Percentiles rank a stretch among this genome's conserved stretches.
These are phyloP conservation scores for Suillus spraguei DNA, from an alignment of 768 basidiomycete species.

Conservation along the genomic window DNA sequence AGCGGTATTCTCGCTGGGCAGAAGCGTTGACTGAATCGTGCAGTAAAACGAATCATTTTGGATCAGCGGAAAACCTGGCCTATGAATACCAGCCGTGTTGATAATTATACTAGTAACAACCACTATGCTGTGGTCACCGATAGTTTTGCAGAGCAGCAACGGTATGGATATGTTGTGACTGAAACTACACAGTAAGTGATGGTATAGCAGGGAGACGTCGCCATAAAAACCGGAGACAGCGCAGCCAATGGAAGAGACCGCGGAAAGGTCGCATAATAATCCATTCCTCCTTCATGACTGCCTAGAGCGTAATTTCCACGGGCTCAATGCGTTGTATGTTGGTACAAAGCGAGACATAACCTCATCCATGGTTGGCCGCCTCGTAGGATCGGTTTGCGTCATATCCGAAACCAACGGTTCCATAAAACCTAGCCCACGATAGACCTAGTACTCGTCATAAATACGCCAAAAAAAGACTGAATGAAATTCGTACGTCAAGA, in stretches of 20 bases:
- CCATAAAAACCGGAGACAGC: slow-evolving; percentile 3
- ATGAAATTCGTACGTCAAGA: neutral
- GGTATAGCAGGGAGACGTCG: neutral
- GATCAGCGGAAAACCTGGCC: neutral
- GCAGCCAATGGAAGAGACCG: neutral
- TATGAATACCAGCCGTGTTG: neutral
- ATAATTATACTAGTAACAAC: neutral
- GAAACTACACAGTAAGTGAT: neutral
- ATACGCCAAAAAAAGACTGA: neutral
- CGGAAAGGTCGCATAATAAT: neutral
- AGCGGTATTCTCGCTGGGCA: too few species aligned
- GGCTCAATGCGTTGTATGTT: neutral
- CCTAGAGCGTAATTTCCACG: slow-evolving; percentile 17
- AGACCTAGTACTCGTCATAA: neutral
- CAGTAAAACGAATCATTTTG: neutral
- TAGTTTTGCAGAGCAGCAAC: neutral
- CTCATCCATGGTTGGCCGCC: slow-evolving; percentile 21
- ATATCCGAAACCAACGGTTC: slow-evolving; percentile 27
- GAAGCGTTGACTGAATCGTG: neutral
- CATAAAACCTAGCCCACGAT: slow-evolving; percentile 33
- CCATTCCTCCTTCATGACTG: slow-evolving; percentile 12
- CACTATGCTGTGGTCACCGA: neutral
- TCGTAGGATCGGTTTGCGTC: slow-evolving; percentile 12
- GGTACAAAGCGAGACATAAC: slow-evolving; percentile 16
- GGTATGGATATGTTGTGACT: too few species aligned